Conservation (phyloP, 148 eudicot genomes). For the Vaccinium corymbosum region DNA sequence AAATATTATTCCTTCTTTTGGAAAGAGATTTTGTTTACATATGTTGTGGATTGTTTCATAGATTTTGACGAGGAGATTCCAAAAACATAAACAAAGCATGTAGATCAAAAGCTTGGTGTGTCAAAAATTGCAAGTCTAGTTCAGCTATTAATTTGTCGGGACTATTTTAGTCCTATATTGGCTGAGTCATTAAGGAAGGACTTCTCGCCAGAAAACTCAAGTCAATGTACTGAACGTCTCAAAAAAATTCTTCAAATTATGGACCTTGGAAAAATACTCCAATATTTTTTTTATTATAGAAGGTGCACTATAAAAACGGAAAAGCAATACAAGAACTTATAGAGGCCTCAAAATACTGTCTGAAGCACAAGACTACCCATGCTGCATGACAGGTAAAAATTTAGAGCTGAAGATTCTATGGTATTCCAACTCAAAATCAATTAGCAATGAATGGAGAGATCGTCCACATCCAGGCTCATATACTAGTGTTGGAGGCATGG, state of each 20-base stretch:
- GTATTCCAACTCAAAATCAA: too few species aligned
- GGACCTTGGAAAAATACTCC: neutral
- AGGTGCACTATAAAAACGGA: neutral
- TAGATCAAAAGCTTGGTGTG: neutral
- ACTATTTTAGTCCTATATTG: neutral
- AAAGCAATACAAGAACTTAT: neutral
- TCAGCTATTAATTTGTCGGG: neutral
- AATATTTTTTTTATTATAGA: neutral
- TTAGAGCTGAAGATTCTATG: neutral
- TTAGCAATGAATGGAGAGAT: too few species aligned
- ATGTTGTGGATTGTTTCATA: neutral
- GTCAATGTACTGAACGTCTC: neutral
- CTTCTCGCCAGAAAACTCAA: neutral
- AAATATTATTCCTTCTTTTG: neutral
- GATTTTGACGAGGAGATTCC: neutral
- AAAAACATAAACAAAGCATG: neutral
- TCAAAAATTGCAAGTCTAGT: neutral
- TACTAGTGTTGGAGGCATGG: too few species aligned
- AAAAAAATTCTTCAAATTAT: neutral
- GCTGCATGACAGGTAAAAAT: neutral
- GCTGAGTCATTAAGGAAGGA: neutral
- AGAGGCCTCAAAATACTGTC: neutral
- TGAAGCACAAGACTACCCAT: neutral
- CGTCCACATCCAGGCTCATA: too few species aligned
- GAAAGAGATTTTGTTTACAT: neutral